phyloP scores from a whole-genome alignment of 352 stramenopile species.

The Globisporangium parvum region DNA sequence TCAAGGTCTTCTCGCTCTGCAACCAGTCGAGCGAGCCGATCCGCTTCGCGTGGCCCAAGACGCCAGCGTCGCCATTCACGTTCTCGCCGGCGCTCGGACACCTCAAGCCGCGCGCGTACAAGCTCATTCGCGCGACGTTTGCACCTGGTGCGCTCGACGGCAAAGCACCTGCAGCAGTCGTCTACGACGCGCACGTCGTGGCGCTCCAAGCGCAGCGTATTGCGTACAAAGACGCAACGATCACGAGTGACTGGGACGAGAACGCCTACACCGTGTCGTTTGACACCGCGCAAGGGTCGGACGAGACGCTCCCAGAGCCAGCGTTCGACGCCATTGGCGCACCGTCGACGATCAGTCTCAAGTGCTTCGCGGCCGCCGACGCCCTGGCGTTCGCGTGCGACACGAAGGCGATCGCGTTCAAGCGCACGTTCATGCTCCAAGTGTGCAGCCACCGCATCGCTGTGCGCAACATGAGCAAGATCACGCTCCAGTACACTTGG shows the following conservation, averaged over 20 bases:
- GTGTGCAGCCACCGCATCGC: slow-evolving; percentile 67
- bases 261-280: slow-evolving; percentile 60
- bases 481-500: slow-evolving; percentile 53
- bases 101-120: slow-evolving; percentile 45
- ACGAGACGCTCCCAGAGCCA: slow-evolving; percentile 34
- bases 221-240: slow-evolving; percentile 23
- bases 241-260: slow-evolving; percentile 71
- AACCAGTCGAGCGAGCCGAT: slow-evolving; percentile 58
- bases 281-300: slow-evolving; percentile 13
- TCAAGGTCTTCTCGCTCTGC: slow-evolving; percentile 72
- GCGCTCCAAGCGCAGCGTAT: slow-evolving; percentile 50
- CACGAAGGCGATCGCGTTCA: slow-evolving; percentile 54
- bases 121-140: slow-evolving; percentile 76
- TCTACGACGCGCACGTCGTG: slow-evolving; percentile 34
- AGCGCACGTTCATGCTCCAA: slow-evolving; percentile 86
- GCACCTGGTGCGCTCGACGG: slow-evolving; percentile 17
- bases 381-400: slow-evolving; percentile 52
- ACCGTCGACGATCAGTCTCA: slow-evolving; percentile 33
- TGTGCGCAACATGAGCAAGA: slow-evolving; percentile 70
- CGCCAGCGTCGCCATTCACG: slow-evolving; percentile 33
- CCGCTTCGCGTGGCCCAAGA: slow-evolving; percentile 67
- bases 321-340: slow-evolving; percentile 32
- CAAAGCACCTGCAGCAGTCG: slow-evolving; percentile 12
- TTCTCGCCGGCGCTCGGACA: slow-evolving; percentile 78
- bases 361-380: slow-evolving; percentile 68